A percentile compares a stretch with the other conserved stretches of the same genome.
These are phyloP conservation scores for Cercophora scortea DNA, from an alignment of 495 filamentous ascomycete species.

Conservation along the genomic window DNA sequence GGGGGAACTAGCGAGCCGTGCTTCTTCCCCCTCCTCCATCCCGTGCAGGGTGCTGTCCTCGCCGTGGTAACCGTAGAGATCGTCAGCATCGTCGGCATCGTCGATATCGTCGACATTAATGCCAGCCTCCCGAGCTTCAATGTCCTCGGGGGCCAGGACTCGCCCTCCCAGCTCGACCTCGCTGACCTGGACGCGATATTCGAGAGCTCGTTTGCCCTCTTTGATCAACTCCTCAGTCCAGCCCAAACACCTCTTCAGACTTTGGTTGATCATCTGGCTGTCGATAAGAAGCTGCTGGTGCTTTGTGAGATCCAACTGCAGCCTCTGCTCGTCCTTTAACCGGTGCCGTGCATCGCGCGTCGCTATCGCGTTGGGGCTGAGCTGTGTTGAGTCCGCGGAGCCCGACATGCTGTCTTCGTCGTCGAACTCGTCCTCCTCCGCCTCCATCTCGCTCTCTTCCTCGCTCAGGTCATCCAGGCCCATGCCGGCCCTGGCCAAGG, in stretches of 20 bases:
- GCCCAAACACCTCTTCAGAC: conserved; percentile 74
- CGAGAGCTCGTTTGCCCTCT: conserved; percentile 79
- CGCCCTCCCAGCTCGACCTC: conserved; percentile 79
- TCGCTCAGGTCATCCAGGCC: conserved; percentile 47
- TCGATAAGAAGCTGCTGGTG: conserved; percentile 83
- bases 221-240: conserved; percentile 86
- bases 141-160: conserved; percentile 52
- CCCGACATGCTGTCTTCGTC: conserved; percentile 35
- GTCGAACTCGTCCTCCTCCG: conserved; percentile 22
- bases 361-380: conserved; percentile 38
- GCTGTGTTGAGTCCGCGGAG: conserved; percentile 36
- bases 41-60: conserved; percentile 18
- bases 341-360: conserved; percentile 37
- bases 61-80: not conserved
- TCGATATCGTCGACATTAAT: conserved; percentile 39
- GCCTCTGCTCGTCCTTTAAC: conserved; percentile 63
- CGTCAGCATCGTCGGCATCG: conserved; percentile 8
- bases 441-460: conserved; percentile 32
- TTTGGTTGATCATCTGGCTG: conserved; percentile 89
- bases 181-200: conserved; percentile 64
- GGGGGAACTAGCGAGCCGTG: not conserved
- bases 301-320: conserved; percentile 75
- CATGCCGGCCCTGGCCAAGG: conserved; percentile 18
- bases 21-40: conserved; percentile 12
- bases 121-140: conserved; percentile 34